Evolutionary conservation across 768 basidiomycete genomes (phyloP).

Genomic region (Clitopilus passeckerianus): DNA sequence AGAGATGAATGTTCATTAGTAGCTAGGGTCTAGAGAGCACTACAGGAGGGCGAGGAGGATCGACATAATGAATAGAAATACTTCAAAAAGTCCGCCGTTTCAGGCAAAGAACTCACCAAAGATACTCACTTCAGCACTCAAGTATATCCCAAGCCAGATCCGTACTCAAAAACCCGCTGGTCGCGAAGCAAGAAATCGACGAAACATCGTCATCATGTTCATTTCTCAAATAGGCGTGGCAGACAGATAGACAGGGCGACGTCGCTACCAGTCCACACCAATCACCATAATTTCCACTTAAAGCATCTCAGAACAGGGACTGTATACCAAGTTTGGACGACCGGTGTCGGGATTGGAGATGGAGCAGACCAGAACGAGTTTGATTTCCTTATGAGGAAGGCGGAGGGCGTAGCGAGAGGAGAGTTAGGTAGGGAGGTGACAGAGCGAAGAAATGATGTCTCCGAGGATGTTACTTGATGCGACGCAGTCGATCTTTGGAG

Average conservation of each 20-base stretch:
- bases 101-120: not conserved
- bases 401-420: not conserved
- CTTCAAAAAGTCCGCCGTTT: not conserved
- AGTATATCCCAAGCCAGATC: not conserved
- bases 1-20: not conserved
- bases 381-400: not conserved
- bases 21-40: not conserved
- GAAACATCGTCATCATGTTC: not conserved
- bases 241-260: not conserved
- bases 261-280: not conserved
- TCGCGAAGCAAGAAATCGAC: not conserved
- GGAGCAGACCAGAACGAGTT: not conserved
- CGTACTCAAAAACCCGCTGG: not conserved
- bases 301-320: not conserved
- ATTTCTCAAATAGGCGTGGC: not conserved
- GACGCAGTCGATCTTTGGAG: not conserved
- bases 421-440: not conserved
- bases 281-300: not conserved
- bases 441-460: not conserved
- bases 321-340: not conserved
- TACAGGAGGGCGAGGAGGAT: not conserved
- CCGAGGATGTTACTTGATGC: not conserved
- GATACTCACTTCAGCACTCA: no score
- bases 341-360: not conserved
- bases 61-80: not conserved